Base-by-base conservation (phyloP, 2,329 filamentous ascomycete species). In the Talaromyces sp. region DNA sequence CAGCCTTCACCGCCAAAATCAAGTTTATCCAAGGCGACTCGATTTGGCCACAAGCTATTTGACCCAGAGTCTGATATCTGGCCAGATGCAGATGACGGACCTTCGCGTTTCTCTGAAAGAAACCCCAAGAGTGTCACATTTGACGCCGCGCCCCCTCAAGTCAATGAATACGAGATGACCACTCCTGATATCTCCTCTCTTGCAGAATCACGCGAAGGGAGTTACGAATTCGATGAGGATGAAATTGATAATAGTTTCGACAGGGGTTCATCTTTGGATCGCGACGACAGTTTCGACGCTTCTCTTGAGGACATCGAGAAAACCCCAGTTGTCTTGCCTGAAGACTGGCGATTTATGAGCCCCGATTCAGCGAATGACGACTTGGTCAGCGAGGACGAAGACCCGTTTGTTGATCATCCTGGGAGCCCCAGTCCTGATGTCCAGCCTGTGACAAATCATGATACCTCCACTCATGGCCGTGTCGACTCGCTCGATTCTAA, bases 81-180 rank as follows among this genome's bases (percentile, higher is more conserved):
- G 86, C 88, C 89, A 19, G 86, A 88, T 67, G 86, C 86, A 6
- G 89, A 90, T 63, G 88, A 87, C 69, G 85, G 84, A 13, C 83
- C 93, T 49, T 90, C 92, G 75, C 90, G 93, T 63, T 59, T 63
- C 53, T 61, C 61, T 22, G 64, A 63, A n/a, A 47, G 43, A 25
- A 66, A 66, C 19, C 91, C 92, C 58, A 99, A 99, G 83, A 97
- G 93, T 73, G 95, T 99, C 66, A 99, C 94, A 0, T 99, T 99
- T 75, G 93, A 98, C 79, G 91, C 90, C 43, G 93, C 92, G 1
- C 94, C 94, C 25, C 95, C 95, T 27, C 91, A 96, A 75, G 86
- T 99, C 73, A 97, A 98, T 75, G 95, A 99, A 79, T 99, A 98
- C 77, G 95, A 98, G 79, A 93, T 97, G 91, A 91, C 92, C 38